These are phyloP conservation scores for Juncus effusus DNA, from an alignment of 176 grass and related monocot species.

Conservation along the genomic window DNA sequence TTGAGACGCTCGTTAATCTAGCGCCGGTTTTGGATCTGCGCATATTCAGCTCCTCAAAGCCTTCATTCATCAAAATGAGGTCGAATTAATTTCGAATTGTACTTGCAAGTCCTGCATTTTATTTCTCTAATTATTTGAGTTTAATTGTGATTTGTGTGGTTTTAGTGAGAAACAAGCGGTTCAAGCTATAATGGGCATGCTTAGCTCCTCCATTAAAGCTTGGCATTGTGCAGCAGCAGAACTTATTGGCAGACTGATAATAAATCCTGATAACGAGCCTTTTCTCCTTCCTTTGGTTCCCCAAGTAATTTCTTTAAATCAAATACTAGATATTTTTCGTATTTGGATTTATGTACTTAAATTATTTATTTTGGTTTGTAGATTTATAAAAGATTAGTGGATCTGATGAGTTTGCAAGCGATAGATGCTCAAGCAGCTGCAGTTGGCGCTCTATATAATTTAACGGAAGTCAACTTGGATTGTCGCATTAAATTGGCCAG, in stretches of 20 bases:
- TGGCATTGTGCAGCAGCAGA: constrained; percentile 98
- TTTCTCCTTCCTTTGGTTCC: constrained; percentile 78
- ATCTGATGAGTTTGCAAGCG: constrained; percentile 79
- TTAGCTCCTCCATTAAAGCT: constrained; percentile 75
- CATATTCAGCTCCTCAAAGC: constrained; percentile 91
- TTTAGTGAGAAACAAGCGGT: constrained; percentile 84
- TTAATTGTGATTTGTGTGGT: constrained; percentile 1
- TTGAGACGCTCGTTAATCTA: constrained; percentile 96
- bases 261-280: constrained; percentile 94
- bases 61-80: constrained; percentile 88
- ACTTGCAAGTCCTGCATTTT: constrained; percentile 21
- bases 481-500: constrained; percentile 84
- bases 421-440: constrained; percentile 94
- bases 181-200: constrained; percentile 93
- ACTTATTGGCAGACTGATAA: constrained; percentile 88
- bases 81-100: constrained; percentile 35
- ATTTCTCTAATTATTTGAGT: constrained; percentile 17
- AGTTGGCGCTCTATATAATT: constrained; percentile 86
- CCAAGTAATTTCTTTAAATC: constrained; percentile 36
- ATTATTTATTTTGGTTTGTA: constrained; percentile 31
- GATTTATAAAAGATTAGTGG: constrained; percentile 90
- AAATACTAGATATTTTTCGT: neutral
- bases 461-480: constrained; percentile 95
- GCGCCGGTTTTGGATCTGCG: constrained; percentile 91
- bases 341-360: neutral